A percentile compares a stretch with the other conserved stretches of the same genome.
phyloP scores from a whole-genome alignment of 2,329 filamentous ascomycete species.

The Cladophialophora carrionii region DNA sequence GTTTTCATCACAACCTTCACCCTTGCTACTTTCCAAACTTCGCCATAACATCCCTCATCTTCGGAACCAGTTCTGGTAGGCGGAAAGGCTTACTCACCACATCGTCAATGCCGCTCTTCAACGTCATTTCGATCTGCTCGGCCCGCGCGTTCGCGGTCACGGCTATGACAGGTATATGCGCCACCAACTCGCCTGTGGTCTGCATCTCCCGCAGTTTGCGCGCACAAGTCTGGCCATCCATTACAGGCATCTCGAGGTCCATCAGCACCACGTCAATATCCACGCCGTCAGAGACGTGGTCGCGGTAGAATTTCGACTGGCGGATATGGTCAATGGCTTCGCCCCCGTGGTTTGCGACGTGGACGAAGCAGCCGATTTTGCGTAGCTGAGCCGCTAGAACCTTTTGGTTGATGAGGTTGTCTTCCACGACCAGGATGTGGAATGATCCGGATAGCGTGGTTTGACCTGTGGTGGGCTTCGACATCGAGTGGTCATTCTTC shows the following conservation, averaged over 20 bases:
- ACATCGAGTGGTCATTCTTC: background rate
- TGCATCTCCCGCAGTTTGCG: constrained; percentile 70
- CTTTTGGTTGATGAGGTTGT: constrained; percentile 51
- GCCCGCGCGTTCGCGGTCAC: constrained; percentile 73
- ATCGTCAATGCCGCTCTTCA: constrained; percentile 74
- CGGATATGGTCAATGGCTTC: constrained; percentile 59
- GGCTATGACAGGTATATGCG: constrained; percentile 43
- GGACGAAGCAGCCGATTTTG: constrained; percentile 44
- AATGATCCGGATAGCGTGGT: constrained; percentile 12
- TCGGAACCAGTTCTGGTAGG: constrained; percentile 70
- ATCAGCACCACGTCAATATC: constrained; percentile 69
- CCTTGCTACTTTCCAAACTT: constrained; percentile 20
- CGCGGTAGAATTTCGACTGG: constrained; percentile 70
- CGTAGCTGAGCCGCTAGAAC: constrained; percentile 46
- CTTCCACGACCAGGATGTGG: constrained; percentile 49
- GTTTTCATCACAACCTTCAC: background rate
- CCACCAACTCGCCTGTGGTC: constrained; percentile 51
- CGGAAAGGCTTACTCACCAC: constrained; percentile 80
- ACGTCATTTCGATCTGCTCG: constrained; percentile 72
- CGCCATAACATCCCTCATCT: constrained; percentile 61
- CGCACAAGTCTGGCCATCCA: constrained; percentile 78
- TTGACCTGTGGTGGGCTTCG: background rate
- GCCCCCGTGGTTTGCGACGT: constrained; percentile 46
- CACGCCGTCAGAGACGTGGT: constrained; percentile 28
- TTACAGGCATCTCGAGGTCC: constrained; percentile 83